phyloP scores from a whole-genome alignment of 2,329 filamentous ascomycete genomes.

The Fusarium sp. region DNA sequence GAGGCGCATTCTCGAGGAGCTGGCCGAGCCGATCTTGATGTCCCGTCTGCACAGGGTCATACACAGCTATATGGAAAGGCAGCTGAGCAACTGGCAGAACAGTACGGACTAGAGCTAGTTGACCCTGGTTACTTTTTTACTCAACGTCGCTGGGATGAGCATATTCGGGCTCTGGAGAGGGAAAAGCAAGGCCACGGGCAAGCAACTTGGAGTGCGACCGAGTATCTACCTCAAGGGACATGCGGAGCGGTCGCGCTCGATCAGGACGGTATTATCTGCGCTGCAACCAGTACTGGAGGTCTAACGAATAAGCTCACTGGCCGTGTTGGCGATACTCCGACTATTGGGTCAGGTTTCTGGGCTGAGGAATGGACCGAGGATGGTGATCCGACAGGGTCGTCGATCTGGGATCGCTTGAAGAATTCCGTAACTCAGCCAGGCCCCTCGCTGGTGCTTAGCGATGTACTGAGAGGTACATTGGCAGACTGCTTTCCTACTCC shows the following conservation, averaged over 20 bases:
- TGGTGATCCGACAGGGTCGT: slow-evolving; percentile 48
- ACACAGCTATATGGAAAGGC: slow-evolving; percentile 75
- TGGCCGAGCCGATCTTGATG: slow-evolving; percentile 49
- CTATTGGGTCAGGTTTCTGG: slow-evolving; percentile 88
- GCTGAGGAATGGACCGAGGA: slow-evolving; percentile 82
- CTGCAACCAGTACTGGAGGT: slow-evolving; percentile 77
- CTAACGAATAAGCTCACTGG: slow-evolving; percentile 91
- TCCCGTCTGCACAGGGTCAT: slow-evolving; percentile 74
- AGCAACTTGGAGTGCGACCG: slow-evolving; percentile 68
- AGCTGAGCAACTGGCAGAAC: slow-evolving; percentile 75
- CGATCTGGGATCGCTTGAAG: slow-evolving; percentile 32
- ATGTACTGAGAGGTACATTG: slow-evolving; percentile 62
- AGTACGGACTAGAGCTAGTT: slow-evolving; percentile 79
- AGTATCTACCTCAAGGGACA: slow-evolving; percentile 85
- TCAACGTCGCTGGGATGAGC: slow-evolving; percentile 81
- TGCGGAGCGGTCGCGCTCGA: slow-evolving; percentile 87
- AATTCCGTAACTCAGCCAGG: slow-evolving; percentile 17
- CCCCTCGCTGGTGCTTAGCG: slow-evolving; percentile 38
- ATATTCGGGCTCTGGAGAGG: slow-evolving; percentile 68
- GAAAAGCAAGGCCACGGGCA: slow-evolving; percentile 57
- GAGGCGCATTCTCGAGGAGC: slow-evolving; percentile 49
- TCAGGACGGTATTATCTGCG: slow-evolving; percentile 77
- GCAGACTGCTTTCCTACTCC: slow-evolving; percentile 71
- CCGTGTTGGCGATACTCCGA: slow-evolving; percentile 87
- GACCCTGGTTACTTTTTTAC: slow-evolving; percentile 83